phyloP scores from a whole-genome alignment of 1,284 basidiomycete genomes.

The Boletus mariae region DNA sequence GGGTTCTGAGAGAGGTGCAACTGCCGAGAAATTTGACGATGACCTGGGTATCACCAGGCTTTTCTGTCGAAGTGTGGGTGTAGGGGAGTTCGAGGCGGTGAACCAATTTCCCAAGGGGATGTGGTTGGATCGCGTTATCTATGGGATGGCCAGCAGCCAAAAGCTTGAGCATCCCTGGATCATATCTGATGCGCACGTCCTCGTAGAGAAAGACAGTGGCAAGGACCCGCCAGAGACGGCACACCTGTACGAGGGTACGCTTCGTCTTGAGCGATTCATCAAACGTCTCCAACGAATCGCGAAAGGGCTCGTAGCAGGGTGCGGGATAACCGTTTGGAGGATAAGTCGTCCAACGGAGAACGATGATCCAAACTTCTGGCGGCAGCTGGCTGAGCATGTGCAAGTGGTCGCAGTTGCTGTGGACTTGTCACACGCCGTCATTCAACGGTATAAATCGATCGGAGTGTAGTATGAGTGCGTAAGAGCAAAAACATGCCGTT shows the following conservation, averaged over 20 bases:
- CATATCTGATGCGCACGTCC: constrained; percentile 44
- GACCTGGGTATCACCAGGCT: constrained; percentile 26
- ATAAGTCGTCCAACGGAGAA: constrained; percentile 44
- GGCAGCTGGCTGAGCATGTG: constrained; percentile 34
- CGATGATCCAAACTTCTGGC: constrained; percentile 48
- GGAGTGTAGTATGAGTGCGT: constrained; percentile 4
- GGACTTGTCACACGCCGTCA: constrained; percentile 2
- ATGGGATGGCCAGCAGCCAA: constrained; percentile 24
- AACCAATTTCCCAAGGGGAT: constrained; percentile 38
- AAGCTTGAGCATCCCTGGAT: constrained; percentile 31
- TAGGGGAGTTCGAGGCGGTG: constrained; percentile 59
- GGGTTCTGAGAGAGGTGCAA: constrained; percentile 51
- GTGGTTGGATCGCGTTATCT: constrained; percentile 25
- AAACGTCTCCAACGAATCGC: constrained; percentile 26
- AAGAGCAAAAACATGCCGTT: constrained; percentile 16
- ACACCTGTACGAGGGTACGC: constrained; percentile 48
- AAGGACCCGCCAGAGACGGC: constrained; percentile 50
- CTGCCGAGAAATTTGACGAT: constrained; percentile 43
- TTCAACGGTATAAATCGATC: constrained; percentile 1
- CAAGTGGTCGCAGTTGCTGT: too few species aligned
- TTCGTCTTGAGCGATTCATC: constrained; percentile 31
- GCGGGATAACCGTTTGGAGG: constrained; percentile 27
- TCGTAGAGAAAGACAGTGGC: constrained; percentile 47
- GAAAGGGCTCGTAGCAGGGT: constrained; percentile 43
- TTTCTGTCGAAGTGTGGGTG: constrained; percentile 44